Percentiles rank a stretch among this genome's conserved stretches.
Evolutionary conservation across 108 stramenopile genomes (phyloP).

Genomic region (Seminavis robusta): DNA sequence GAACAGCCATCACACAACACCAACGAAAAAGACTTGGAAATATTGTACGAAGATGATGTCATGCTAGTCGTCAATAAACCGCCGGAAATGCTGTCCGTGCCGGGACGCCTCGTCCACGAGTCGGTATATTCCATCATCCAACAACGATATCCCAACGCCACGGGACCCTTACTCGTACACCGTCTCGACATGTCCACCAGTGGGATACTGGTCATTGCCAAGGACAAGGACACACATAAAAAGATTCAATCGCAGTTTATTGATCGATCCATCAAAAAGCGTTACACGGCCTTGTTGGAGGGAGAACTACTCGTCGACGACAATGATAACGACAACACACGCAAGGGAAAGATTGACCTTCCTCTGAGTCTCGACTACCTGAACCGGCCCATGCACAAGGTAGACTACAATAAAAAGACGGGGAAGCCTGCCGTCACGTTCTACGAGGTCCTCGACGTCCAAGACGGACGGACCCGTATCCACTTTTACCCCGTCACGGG

Average conservation of each 20-base stretch:
- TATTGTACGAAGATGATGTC: conserved; percentile 18
- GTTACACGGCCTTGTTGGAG: conserved; percentile 23
- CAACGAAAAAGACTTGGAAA: background rate
- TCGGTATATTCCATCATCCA: conserved; percentile 7
- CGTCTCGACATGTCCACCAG: conserved; percentile 22
- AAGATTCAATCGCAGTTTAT: conserved; percentile 18
- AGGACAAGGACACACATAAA: conserved; percentile 14
- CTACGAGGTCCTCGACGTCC: conserved; percentile 7
- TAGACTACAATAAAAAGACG: conserved; percentile 7
- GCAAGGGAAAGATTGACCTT: conserved; percentile 10
- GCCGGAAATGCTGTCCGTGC: conserved; percentile 14
- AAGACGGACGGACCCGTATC: conserved; percentile 5
- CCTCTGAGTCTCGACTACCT: conserved; percentile 15
- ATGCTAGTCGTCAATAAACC: conserved; percentile 20
- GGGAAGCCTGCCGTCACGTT: conserved; percentile 20
- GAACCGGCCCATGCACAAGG: conserved; percentile 25
- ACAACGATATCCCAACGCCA: conserved; percentile 8
- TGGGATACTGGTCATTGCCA: conserved; percentile 10
- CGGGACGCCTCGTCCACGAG: conserved; percentile 11
- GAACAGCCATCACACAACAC: too few relatives aligned
- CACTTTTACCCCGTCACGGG: conserved; percentile 19
- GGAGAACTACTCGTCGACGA: background rate
- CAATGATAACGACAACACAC: background rate
- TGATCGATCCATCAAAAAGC: conserved; percentile 15
- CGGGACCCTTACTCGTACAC: conserved; percentile 17